phyloP scores from a whole-genome alignment of 192 early-diverging fungal species.

The Kickxella alabastrina region DNA sequence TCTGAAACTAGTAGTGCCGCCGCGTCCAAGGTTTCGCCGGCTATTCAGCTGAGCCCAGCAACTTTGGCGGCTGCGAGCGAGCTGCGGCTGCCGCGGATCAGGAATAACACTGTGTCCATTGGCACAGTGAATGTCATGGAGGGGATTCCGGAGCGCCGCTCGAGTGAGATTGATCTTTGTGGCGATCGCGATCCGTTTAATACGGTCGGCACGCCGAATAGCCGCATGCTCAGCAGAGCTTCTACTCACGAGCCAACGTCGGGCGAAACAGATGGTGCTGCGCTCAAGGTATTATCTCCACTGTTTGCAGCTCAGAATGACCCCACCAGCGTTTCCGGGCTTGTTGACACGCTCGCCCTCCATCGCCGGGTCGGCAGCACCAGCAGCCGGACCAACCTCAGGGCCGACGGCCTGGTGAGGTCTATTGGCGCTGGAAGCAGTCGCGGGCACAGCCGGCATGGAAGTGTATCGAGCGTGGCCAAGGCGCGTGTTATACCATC shows the following conservation, averaged over 20 bases:
- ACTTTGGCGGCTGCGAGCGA: neutral
- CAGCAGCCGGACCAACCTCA: slow-evolving; percentile 20
- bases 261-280: neutral
- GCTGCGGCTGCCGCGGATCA: slow-evolving; percentile 5
- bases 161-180: slow-evolving; percentile 5
- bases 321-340: neutral
- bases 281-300: neutral
- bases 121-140: slow-evolving; percentile 16
- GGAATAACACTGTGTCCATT: slow-evolving; percentile 27
- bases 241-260: neutral
- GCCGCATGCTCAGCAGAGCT: neutral
- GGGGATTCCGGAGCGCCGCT: slow-evolving; percentile 22
- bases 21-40: neutral
- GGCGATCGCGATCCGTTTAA: neutral
- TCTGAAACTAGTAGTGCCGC: no score
- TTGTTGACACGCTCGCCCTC: slow-evolving; percentile 8
- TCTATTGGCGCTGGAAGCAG: slow-evolving; percentile 13
- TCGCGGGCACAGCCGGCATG: slow-evolving; percentile 36
- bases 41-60: neutral
- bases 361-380: slow-evolving; percentile 9
- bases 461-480: slow-evolving; percentile 22
- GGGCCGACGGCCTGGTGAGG: slow-evolving; percentile 18
- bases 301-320: neutral
- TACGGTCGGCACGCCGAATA: neutral
- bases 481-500: slow-evolving; percentile 5